Evolutionary conservation across 2,329 filamentous ascomycete genomes (phyloP).

Genomic region (Trichoderma pleuroti): DNA sequence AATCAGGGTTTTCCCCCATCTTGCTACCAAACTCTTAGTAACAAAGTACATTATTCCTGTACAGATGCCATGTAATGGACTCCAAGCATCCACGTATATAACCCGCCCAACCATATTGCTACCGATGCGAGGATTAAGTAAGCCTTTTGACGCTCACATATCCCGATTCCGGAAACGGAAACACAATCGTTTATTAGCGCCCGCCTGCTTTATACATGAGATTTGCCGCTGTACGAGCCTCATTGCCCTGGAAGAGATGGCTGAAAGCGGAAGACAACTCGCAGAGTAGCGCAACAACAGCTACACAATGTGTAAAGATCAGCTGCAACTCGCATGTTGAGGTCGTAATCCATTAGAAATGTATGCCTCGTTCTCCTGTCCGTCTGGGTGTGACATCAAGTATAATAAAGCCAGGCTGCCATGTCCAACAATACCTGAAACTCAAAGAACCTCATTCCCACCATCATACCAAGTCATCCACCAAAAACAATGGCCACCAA

Average conservation of each 20-base stretch:
- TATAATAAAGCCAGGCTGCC: neutral
- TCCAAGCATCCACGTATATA: too few species aligned
- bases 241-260: too few species aligned
- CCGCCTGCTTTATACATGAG: neutral
- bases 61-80: too few species aligned
- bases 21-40: too few species aligned
- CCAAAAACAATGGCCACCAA: neutral
- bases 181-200: neutral
- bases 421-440: neutral
- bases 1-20: too few species aligned
- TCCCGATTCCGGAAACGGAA: neutral
- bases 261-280: neutral
- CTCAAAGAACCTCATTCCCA: too few species aligned
- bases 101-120: too few species aligned
- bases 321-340: neutral
- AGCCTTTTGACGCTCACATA: neutral
- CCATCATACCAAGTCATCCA: neutral
- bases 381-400: neutral
- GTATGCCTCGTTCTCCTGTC: neutral
- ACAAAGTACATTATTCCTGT: too few species aligned
- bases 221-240: too few species aligned
- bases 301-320: neutral
- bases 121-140: neutral
- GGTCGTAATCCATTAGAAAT: neutral
- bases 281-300: neutral